phyloP scores from a whole-genome alignment of 2,329 filamentous ascomycete genomes.

The Penicillium corylophilum region DNA sequence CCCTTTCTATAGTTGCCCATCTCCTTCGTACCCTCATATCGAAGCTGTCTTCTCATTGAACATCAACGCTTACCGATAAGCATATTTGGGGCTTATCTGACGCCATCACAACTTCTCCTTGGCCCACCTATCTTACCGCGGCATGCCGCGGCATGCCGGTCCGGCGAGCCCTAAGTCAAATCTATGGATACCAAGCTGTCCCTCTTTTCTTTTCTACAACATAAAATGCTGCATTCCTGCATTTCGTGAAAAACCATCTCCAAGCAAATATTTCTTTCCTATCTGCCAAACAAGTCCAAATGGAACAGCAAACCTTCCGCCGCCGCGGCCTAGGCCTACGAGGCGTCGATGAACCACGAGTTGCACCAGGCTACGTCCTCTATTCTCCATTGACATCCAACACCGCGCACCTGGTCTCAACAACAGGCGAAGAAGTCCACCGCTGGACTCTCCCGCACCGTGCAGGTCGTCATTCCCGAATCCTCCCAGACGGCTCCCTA shows the following conservation, averaged over 20 bases:
- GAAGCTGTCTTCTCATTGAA: not conserved
- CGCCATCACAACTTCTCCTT: slow-evolving; percentile 15
- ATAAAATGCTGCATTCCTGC: slow-evolving; percentile 1
- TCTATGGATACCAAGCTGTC: not conserved
- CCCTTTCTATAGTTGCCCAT: slow-evolving; percentile 5
- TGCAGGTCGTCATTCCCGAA: slow-evolving; percentile 45
- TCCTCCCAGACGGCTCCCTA: slow-evolving; percentile 46
- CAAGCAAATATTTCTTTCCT: not conserved
- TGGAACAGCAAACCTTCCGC: slow-evolving; percentile 47
- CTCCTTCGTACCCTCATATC: not conserved
- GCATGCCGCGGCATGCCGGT: slow-evolving; percentile 27
- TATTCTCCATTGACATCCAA: slow-evolving; percentile 44
- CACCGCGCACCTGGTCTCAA: slow-evolving; percentile 42
- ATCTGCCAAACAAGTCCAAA: slow-evolving; percentile 10
- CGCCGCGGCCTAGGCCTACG: slow-evolving; percentile 44
- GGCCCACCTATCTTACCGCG: slow-evolving; percentile 19
- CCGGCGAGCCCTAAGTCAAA: slow-evolving; percentile 10
- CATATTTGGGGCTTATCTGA: slow-evolving; percentile 18
- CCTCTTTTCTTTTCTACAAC: not conserved
- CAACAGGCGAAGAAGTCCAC: slow-evolving; percentile 44
- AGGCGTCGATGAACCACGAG: slow-evolving; percentile 38
- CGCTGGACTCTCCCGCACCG: slow-evolving; percentile 45
- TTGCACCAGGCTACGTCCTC: slow-evolving; percentile 45
- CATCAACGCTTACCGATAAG: slow-evolving; percentile 13
- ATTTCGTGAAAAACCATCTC: not conserved